Base-by-base conservation (phyloP, 2,329 filamentous ascomycete species). In the Zymoseptoria brevis region DNA sequence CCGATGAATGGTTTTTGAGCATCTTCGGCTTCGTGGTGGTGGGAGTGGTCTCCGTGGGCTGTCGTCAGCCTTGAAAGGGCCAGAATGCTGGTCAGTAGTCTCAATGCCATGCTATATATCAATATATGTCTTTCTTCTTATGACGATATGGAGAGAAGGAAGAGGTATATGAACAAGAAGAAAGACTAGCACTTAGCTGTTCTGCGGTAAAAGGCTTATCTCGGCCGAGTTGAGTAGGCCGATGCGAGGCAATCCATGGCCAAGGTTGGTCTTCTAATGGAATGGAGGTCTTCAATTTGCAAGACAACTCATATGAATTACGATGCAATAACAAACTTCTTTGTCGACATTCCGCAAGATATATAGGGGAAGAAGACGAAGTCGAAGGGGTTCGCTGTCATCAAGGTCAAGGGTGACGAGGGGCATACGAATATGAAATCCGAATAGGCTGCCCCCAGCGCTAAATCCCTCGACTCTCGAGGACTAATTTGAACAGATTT, bases 1-100 rank as follows among this genome's bases (percentile, higher is more conserved):
- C 67, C 67, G 19, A 68, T 57, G 54, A 67, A 66, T 9, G 63
- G 60, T 54, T 67, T 50, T 54, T 63, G 63, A 13, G 53, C 24
- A 53, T 62, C 57, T n/a, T 64, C 62, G 24, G 50, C 53, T 26
- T 60, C 58, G 50, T 62, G 50, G 45, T 63, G 55, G 48, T 66
- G 61, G n/a, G 55, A 54, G 49, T 66, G 61, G 19, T 57, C 56
- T 30, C 54, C 55, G 55, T 66, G 64, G 22, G 60, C 58, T 19
- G 53, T 29, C 11, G 51, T 56, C 2, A 62, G 13, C 9, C 30
- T 48, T 9, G 54, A 53, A 6, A 55, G 49, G 19, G 57, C 54
- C 16, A 41, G 29, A 1, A 57, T 9, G 11, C 22, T 13, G 9
- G 53, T 26, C 54, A 60, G 24, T 16, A 63, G 22, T 30, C 35